phyloP scores from a whole-genome alignment of 2,329 filamentous ascomycete species.

The Fusarium sp. region DNA sequence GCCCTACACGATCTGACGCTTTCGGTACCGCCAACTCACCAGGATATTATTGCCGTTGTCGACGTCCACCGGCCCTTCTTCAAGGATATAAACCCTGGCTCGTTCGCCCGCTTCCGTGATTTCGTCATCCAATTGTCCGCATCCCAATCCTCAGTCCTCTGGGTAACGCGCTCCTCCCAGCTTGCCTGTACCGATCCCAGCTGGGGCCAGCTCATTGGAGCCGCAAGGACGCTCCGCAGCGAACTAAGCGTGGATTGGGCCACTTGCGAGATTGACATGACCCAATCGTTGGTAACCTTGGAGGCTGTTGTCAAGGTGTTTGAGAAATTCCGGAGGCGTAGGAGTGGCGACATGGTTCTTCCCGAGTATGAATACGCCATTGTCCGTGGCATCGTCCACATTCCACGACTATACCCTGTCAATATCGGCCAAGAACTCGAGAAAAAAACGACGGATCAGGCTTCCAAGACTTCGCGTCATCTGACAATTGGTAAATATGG shows the following conservation, averaged over 20 bases:
- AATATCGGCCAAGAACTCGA: constrained; percentile 12
- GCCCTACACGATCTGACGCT: too few species aligned
- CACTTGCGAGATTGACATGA: constrained; percentile 14
- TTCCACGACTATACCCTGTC: constrained; percentile 13
- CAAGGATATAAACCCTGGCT: too few species aligned
- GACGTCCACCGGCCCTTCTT: too few species aligned
- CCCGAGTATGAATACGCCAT: constrained; percentile 20
- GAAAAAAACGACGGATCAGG: background rate
- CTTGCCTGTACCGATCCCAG: constrained; percentile 13
- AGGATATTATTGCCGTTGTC: too few species aligned
- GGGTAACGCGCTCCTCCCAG: constrained; percentile 13
- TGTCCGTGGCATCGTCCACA: constrained; percentile 11
- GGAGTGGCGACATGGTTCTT: constrained; percentile 7
- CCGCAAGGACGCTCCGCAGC: constrained; percentile 9
- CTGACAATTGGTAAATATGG: background rate
- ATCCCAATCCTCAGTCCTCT: background rate
- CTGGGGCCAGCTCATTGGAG: constrained; percentile 12
- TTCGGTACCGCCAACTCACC: too few species aligned
- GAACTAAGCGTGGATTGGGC: constrained; percentile 13
- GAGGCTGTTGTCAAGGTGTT: constrained; percentile 8
- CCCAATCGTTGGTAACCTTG: constrained; percentile 2
- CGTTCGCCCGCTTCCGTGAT: background rate
- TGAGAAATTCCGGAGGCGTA: constrained; percentile 14
- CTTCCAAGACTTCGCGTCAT: background rate
- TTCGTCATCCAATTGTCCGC: background rate